Percentiles rank a stretch among this genome's conserved stretches.
phyloP scores from a whole-genome alignment of 1,284 basidiomycete genomes.

The Leccinum griseonigrum region DNA sequence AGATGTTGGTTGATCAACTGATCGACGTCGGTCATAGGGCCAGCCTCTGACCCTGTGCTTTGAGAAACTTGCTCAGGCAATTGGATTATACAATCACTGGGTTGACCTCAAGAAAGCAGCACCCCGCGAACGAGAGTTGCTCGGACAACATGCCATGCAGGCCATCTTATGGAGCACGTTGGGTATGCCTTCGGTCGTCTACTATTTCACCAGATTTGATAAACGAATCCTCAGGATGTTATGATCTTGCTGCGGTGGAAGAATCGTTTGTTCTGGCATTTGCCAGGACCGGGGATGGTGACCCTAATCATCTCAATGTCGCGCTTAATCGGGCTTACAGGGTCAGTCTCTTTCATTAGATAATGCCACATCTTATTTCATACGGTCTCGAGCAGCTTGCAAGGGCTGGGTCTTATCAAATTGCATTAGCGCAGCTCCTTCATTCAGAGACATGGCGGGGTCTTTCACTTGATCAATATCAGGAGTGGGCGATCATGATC shows the following conservation, averaged over 20 bases:
- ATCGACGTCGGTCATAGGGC: conserved; percentile 43
- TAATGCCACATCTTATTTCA: conserved; percentile 11
- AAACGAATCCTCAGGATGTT: conserved; percentile 51
- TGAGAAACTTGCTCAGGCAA: conserved; percentile 61
- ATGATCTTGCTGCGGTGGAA: conserved; percentile 59
- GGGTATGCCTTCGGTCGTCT: conserved; percentile 40
- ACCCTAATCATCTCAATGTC: conserved; percentile 61
- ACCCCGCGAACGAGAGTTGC: conserved; percentile 57
- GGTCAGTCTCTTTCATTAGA: conserved; percentile 38
- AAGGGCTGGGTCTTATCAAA: conserved; percentile 63
- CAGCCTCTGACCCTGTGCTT: conserved; percentile 72
- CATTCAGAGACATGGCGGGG: conserved; percentile 70
- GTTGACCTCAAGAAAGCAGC: conserved; percentile 52
- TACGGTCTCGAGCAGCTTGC: conserved; percentile 49
- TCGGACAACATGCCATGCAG: conserved; percentile 70
- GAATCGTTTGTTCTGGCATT: conserved; percentile 70
- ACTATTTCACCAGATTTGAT: conserved; percentile 1
- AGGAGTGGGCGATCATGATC: conserved; percentile 66
- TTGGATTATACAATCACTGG: conserved; percentile 71
- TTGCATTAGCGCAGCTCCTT: conserved; percentile 60
- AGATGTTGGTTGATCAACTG: conserved; percentile 5
- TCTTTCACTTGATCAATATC: conserved; percentile 60
- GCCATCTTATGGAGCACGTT: conserved; percentile 67
- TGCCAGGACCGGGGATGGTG: conserved; percentile 51
- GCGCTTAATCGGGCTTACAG: conserved; percentile 61